phyloP scores from a whole-genome alignment of 345 rosid species.

The Melaleuca alternifolia region DNA sequence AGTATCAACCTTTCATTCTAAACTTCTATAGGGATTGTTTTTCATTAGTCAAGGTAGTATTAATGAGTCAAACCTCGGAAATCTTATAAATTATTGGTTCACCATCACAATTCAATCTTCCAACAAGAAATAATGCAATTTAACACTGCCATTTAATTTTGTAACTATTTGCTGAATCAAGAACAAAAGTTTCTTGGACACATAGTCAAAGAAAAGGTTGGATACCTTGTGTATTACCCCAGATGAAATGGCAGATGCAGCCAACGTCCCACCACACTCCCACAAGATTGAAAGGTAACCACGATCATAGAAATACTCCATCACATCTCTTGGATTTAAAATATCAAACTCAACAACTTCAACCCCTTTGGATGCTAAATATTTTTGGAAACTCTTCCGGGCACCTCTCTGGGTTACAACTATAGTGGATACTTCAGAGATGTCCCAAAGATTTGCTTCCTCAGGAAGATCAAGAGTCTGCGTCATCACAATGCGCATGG shows the following conservation, averaged over 20 bases:
- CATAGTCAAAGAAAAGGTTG: not conserved
- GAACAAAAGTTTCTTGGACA: not conserved
- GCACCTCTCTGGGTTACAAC: constrained; percentile 94
- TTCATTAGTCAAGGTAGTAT: not conserved
- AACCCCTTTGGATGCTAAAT: constrained; percentile 78
- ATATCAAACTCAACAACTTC: constrained; percentile 96
- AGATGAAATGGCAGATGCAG: constrained; percentile 87
- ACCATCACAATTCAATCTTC: not conserved
- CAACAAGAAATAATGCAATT: not conserved
- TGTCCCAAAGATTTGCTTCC: constrained; percentile 86
- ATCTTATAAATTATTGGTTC: not conserved
- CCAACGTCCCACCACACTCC: constrained; percentile 93
- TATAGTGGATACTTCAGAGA: constrained; percentile 69
- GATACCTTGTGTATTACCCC: constrained; percentile 87
- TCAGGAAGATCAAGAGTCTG: constrained; percentile 81
- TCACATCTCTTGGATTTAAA: constrained; percentile 82
- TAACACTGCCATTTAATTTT: not conserved
- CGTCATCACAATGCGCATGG: constrained; percentile 73
- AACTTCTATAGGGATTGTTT: not conserved
- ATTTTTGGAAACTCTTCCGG: constrained; percentile 71
- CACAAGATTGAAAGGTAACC: constrained; percentile 90
- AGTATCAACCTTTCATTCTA: not conserved
- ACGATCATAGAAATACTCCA: constrained; percentile 89
- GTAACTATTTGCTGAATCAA: not conserved
- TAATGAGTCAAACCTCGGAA: not conserved